A percentile compares a stretch with the other conserved stretches of the same genome.
phyloP scores from a whole-genome alignment of 257 asterid species.

The Solanum pimpinellifolium region DNA sequence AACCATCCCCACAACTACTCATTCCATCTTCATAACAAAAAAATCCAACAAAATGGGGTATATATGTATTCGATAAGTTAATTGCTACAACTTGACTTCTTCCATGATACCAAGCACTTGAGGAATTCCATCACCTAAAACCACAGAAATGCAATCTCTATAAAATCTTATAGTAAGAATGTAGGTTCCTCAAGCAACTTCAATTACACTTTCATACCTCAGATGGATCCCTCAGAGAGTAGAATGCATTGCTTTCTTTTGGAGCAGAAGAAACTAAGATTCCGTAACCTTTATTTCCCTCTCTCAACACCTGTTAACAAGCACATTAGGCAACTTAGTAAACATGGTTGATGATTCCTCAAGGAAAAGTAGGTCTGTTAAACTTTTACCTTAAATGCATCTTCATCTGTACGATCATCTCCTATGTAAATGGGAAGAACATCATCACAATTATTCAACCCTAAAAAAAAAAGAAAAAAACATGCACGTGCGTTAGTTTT shows the following conservation, averaged over 20 bases:
- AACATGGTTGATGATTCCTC: background rate
- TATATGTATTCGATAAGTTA: background rate
- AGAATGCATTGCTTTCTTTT: conserved; percentile 77
- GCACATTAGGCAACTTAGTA: background rate
- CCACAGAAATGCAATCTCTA: background rate
- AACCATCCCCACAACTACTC: conserved; percentile 10
- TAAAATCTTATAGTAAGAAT: background rate
- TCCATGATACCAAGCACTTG: conserved; percentile 59
- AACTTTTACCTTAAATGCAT: conserved; percentile 76
- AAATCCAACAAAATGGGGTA: conserved; percentile 3
- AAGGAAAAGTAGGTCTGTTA: background rate
- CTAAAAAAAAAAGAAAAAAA: conserved; percentile 5
- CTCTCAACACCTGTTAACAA: conserved; percentile 51
- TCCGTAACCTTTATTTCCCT: conserved; percentile 66
- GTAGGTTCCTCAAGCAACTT: background rate
- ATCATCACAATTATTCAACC: conserved; percentile 51
- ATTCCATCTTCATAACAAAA: background rate
- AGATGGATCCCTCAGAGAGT: conserved; percentile 79
- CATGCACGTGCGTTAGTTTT: background rate
- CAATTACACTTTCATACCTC: conserved; percentile 40
- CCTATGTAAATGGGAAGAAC: conserved; percentile 86
- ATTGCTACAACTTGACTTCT: conserved; percentile 26
- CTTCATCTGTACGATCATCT: conserved; percentile 96
- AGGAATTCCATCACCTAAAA: conserved; percentile 83
- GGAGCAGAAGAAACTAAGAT: conserved; percentile 78